Base-by-base conservation (phyloP, 2,329 filamentous ascomycete species). In the Didymella pomorum region DNA sequence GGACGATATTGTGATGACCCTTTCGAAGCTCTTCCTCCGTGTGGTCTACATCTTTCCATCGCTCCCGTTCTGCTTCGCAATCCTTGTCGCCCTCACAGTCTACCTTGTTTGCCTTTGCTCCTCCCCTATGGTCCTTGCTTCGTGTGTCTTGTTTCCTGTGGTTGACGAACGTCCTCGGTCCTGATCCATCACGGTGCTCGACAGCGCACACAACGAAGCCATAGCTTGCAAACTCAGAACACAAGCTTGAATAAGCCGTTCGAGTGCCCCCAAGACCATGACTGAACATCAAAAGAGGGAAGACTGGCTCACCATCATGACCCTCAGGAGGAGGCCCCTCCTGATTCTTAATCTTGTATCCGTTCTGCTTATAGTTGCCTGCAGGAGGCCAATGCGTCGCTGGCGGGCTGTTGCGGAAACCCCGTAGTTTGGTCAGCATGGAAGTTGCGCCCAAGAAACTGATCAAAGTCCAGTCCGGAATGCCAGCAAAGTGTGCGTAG, bases 101-200 rank as follows among this genome's bases (percentile, higher is more conserved):
- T n/a, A 31, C 37, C 26, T 54, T 42, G 7, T 56, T 48, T 23
- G 52, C 18, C 16, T 54, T 52, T 29, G 54, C 57, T 71, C 67
- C 21, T 71, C 63, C 52, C 60, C 66, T 50, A 8, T 49, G 28
- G 28, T 64, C 60, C 12, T 66, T 67, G 16, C 56, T 66, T 10
- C 44, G 52, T 6, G 56, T 61, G 1, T 49, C 31, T 20, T 78
- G 67, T 46, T 78, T 77, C 0, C 80, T 78, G 44, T 87, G 80
- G 64, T 88, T 89, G 56, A 89, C 80, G 58, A 84, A 85, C 0
- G 84, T 86, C 46, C 87, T 78, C 4, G 87, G 85, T 3, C 85
- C 86, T 54, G 84, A 86, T 0, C 87, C 87, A 69, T 89, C 87
- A 26, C 87, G 76, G 70, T 90, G 87, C 72, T 90, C 87, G 23